Percentiles rank a stretch among this genome's conserved stretches.
These are phyloP conservation scores for Mortierella alpina DNA, from an alignment of 192 early-diverging fungal species.

Conservation along the genomic window DNA sequence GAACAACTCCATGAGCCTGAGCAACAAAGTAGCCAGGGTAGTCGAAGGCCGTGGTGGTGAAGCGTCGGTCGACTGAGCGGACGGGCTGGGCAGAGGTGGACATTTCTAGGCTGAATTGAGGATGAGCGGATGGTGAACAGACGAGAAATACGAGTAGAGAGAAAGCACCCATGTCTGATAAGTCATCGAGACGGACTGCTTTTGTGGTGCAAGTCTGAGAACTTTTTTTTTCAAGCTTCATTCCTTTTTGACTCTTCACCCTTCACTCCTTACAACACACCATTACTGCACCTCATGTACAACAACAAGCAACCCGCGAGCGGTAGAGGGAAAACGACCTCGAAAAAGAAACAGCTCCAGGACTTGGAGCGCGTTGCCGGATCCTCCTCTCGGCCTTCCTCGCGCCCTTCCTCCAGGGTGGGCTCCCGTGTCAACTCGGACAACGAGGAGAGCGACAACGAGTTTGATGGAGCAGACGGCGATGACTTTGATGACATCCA, in stretches of 20 bases:
- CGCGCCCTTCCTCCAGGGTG: conserved; percentile 23
- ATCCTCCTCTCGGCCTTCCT: conserved; percentile 27
- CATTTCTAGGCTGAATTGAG: background rate
- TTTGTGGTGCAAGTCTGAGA: too few relatives aligned
- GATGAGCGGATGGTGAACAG: background rate
- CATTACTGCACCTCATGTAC: conserved; percentile 2
- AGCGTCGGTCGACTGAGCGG: conserved; percentile 50
- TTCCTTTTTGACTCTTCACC: conserved; percentile 4
- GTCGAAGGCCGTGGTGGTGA: conserved; percentile 49
- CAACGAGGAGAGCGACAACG: conserved; percentile 39
- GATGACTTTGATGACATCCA: conserved; percentile 26
- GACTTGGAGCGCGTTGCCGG: conserved; percentile 36
- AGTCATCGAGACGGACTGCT: too few relatives aligned
- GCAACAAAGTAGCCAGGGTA: conserved; percentile 47
- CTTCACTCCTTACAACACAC: background rate
- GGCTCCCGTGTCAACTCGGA: conserved; percentile 48
- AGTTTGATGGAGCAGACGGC: conserved; percentile 8
- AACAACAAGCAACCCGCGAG: conserved; percentile 27
- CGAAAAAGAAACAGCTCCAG: conserved; percentile 45
- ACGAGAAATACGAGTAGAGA: background rate
- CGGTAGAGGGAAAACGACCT: conserved; percentile 28
- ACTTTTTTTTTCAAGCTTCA: too few relatives aligned
- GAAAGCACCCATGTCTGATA: background rate
- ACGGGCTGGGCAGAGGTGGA: conserved; percentile 23
- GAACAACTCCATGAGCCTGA: conserved; percentile 48